Base-by-base conservation (phyloP, 306 rosid species). In the Quercus cerris region DNA sequence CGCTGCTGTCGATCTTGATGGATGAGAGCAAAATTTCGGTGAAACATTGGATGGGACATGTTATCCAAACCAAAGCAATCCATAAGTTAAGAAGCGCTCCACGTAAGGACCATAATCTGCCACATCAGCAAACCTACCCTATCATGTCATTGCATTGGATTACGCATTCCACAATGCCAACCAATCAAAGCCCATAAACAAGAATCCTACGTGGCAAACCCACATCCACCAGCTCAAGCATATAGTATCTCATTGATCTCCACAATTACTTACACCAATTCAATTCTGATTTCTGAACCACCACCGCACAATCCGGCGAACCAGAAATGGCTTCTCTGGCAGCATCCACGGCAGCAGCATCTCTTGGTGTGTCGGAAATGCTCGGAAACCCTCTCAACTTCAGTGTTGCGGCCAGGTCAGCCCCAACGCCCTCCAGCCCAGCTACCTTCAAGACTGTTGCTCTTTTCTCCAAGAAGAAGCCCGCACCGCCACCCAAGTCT, bases 351-450 rank as follows among this genome's bases (percentile, higher is more conserved):
- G 90, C 91, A 5, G 92, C 94, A 56, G 81, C 94, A 52, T 88
- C 94, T 56, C 91, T 95, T 56, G 93, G 97, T n/a, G 88, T 90
- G 84, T 91, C 98, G 30, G 98, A 96, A 77, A 91, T 93, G 97
- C 90, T 96, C 4, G 96, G 98, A 77, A 96, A 84, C 69, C 90
- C 93, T 15, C 82, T 96, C 75, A 86, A 90, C 85, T 84, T 91
- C 81, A 81, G 84, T 44, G 92, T 96, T 19, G 87, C 87, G 0
- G 75, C 88, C 0, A 82, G 97, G 87, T 75, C 91, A 10, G 86
- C 94, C 6, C 94, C 98, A 13, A 80, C 91, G 2, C 72, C 97
- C 30, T 88, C 98, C 11, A 85, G 23, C 75, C 83, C 91, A 0
- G 76, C 86, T 71, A 81, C 90, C 67, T 90, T 88, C 87, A 96